Evolutionary conservation across 1,284 basidiomycete species (phyloP).

Genomic region (Cryptococcus sp.): DNA sequence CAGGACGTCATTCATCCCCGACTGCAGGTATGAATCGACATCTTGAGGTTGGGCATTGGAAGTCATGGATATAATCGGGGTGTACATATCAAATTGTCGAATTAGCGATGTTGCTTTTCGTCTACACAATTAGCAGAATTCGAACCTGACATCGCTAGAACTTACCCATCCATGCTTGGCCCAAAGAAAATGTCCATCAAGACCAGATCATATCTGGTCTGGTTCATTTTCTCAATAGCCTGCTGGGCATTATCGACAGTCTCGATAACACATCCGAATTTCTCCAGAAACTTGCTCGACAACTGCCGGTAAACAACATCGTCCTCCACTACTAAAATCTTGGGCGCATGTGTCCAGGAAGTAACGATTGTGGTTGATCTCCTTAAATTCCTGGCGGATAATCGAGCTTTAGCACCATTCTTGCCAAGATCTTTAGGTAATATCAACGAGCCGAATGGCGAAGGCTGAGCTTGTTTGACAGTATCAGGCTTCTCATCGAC

Average conservation of each 20-base stretch:
- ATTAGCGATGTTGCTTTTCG: slow-evolving; percentile 77
- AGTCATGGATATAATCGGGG: slow-evolving; percentile 96
- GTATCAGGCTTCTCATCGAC: background rate
- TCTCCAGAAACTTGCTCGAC: slow-evolving; percentile 87
- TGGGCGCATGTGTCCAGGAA: slow-evolving; percentile 78
- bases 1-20: slow-evolving; percentile 93
- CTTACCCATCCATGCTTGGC: slow-evolving; percentile 46
- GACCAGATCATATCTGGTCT: slow-evolving; percentile 83
- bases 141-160: background rate
- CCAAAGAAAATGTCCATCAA: slow-evolving; percentile 67
- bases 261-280: slow-evolving; percentile 92
- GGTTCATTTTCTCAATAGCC: slow-evolving; percentile 93
- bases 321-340: slow-evolving; percentile 90
- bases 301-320: slow-evolving; percentile 85
- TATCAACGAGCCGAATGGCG: slow-evolving; percentile 22
- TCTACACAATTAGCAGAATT: slow-evolving; percentile 9
- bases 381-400: slow-evolving; percentile 17
- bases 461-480: slow-evolving; percentile 8
- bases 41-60: slow-evolving; percentile 75
- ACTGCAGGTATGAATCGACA: slow-evolving; percentile 38
- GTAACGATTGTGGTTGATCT: slow-evolving; percentile 67
- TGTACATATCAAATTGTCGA: slow-evolving; percentile 79
- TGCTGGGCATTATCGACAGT: slow-evolving; percentile 89
- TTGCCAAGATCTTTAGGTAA: slow-evolving; percentile 7
- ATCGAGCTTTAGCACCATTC: background rate